Evolutionary conservation across 805 yeast species (phyloP), one percentile per base, ranked within the genome.

Genomic region (Wickerhamomyces ciferrii): DNA sequence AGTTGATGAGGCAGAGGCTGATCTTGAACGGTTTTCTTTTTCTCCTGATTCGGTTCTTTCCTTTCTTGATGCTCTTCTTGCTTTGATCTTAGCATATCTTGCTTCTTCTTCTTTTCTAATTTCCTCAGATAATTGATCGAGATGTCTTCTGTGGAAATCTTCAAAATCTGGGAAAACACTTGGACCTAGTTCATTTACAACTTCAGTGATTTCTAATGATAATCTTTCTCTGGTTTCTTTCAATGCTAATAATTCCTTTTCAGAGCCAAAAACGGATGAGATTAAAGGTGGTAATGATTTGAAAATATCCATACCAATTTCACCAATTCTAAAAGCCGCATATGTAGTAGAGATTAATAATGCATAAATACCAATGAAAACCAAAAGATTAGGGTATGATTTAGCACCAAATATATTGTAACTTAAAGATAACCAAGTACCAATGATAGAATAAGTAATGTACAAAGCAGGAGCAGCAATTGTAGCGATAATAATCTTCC

Each of bases 401-500:
- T 45, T 50, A 7, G 39, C 38, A 17, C 44, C 55, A 41, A 51
- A 51, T 17, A 61, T 31, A 34, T 42, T 52, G 45, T 71, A 60
- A 10, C 68, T 67, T 39, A 67, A 66, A 4, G 65, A 58, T 38
- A 70, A 46, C 48, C 59, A 61, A n/a, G 77, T 63, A 5, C 70
- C 70, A 15, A 67, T 42, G 7, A 71, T 21, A 0, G 97, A 88
- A 59, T 91, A 94, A 40, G 84, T 71, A 44, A 82, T 78, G 68
- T 91, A 92, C 13, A 92, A 69, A 10, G 87, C 59, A 3, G 99
- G 99, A 0, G 97, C 94, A 49, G 88, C 68, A 1, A 88, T 84
- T 68, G 92, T 74, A 17, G 92, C 82, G 21, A 91, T 87, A 49
- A 91, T 74, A 41, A 92, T 79, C 65, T 92, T 92, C 99, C 99